These are phyloP conservation scores for Physcomitrium patens DNA, from an alignment of 225 moss, liverwort and hornwort species.

Conservation along the genomic window DNA sequence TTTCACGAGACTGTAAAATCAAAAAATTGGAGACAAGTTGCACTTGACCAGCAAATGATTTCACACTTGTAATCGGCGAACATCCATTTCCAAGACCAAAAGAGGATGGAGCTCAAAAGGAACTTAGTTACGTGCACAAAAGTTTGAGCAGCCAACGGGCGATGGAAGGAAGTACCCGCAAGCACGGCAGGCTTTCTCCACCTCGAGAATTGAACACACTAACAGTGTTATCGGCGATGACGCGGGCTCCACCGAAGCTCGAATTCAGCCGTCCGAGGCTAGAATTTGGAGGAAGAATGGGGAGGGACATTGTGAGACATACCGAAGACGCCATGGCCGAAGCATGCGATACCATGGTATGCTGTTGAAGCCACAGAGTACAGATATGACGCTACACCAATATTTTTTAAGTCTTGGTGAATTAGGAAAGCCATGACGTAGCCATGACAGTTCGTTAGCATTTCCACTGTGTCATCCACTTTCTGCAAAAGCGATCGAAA, in stretches of 20 bases:
- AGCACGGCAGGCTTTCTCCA: slow-evolving; percentile 25
- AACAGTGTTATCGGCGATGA: slow-evolving; percentile 19
- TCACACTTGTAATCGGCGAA: neutral
- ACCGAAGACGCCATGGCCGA: slow-evolving; percentile 42
- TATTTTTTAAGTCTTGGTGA: neutral
- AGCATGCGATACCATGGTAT: neutral
- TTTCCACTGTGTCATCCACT: neutral
- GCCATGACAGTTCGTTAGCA: neutral
- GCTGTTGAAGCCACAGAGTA: neutral
- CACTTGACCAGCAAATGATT: neutral
- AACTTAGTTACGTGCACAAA: neutral
- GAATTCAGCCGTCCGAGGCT: slow-evolving; percentile 24
- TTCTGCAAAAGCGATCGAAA: slow-evolving; percentile 1
- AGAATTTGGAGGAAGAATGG: slow-evolving; percentile 13
- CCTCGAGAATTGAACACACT: neutral
- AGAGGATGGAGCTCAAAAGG: too few relatives aligned
- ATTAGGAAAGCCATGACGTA: neutral
- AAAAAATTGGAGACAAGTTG: neutral
- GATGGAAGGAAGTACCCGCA: slow-evolving; percentile 17
- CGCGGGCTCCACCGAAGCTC: slow-evolving; percentile 21
- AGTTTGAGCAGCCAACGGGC: too few relatives aligned
- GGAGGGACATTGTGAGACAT: slow-evolving; percentile 29
- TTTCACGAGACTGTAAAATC: neutral
- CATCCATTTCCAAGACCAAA: neutral
- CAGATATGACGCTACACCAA: neutral